These are phyloP conservation scores for Solanum ossicruentum DNA, from an alignment of 257 asterid species.

Conservation along the genomic window DNA sequence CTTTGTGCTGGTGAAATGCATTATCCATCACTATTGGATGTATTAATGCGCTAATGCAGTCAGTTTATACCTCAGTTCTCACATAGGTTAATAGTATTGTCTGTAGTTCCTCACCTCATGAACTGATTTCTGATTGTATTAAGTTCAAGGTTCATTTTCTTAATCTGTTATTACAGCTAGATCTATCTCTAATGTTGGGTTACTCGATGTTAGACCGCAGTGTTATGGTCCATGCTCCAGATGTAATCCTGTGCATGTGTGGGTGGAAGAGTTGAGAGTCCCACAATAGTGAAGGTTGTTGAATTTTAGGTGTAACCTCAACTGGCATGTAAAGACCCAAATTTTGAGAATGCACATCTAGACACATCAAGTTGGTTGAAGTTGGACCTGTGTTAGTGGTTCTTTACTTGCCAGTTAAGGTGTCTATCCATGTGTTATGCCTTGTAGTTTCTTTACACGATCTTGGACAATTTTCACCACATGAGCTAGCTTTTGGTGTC, in stretches of 20 bases:
- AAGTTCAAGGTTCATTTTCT: background rate
- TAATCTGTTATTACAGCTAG: background rate
- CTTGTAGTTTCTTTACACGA: background rate
- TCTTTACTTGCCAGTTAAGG: background rate
- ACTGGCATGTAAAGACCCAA: background rate
- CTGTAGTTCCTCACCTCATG: background rate
- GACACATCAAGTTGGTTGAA: background rate
- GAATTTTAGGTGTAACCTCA: background rate
- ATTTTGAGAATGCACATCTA: background rate
- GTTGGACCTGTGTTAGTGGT: background rate
- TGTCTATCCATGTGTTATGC: background rate
- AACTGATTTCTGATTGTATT: background rate
- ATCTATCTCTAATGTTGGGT: background rate
- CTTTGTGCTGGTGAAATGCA: background rate
- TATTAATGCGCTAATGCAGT: background rate
- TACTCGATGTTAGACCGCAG: background rate
- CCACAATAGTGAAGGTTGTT: background rate
- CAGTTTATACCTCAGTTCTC: background rate
- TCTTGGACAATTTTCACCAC: background rate
- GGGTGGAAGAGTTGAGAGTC: background rate
- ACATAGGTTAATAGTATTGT: background rate
- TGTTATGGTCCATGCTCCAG: background rate
- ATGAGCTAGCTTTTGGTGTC: background rate
- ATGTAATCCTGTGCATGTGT: background rate
- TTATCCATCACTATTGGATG: background rate